Evolutionary conservation across 768 basidiomycete genomes (phyloP).

Genomic region (Leccinum pellstonianum): DNA sequence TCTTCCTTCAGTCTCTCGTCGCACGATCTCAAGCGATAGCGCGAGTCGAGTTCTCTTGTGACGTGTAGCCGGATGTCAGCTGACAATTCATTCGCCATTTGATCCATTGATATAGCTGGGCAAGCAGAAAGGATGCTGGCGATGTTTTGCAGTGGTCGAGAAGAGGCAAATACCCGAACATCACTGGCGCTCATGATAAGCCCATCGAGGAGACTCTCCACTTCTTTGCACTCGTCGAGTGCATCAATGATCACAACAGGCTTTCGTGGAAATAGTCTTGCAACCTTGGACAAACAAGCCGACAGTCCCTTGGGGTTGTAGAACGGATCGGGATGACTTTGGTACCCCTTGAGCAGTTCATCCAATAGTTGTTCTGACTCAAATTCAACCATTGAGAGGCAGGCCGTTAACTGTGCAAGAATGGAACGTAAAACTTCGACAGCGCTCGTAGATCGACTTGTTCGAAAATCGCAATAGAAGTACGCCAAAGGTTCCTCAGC

Average conservation of each 20-base stretch:
- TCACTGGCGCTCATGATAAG: constrained; percentile 1
- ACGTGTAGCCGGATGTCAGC: constrained; percentile 14
- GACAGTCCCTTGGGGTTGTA: constrained; percentile 6
- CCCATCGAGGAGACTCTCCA: constrained; percentile 11
- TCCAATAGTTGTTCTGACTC: constrained; percentile 1
- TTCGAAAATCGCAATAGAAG: constrained; percentile 28
- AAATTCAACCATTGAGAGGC: background rate
- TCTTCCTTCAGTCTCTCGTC: constrained; percentile 5
- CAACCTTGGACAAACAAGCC: background rate
- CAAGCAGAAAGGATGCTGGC: background rate
- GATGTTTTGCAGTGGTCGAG: constrained; percentile 11
- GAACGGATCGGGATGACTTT: background rate
- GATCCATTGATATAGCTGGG: constrained; percentile 13
- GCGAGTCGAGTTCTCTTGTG: constrained; percentile 9
- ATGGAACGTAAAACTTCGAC: constrained; percentile 20
- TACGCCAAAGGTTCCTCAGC: constrained; percentile 1
- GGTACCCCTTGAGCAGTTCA: constrained; percentile 4
- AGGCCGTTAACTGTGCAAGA: constrained; percentile 14
- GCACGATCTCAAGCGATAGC: constrained; percentile 6
- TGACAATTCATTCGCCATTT: background rate
- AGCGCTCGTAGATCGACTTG: constrained; percentile 4
- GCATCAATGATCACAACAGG: constrained; percentile 20
- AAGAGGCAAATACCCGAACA: constrained; percentile 9
- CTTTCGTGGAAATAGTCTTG: constrained; percentile 1
- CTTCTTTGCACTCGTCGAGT: constrained; percentile 23